Conservation (phyloP, 495 filamentous ascomycete genomes). For the Lophiostoma macrostomum region DNA sequence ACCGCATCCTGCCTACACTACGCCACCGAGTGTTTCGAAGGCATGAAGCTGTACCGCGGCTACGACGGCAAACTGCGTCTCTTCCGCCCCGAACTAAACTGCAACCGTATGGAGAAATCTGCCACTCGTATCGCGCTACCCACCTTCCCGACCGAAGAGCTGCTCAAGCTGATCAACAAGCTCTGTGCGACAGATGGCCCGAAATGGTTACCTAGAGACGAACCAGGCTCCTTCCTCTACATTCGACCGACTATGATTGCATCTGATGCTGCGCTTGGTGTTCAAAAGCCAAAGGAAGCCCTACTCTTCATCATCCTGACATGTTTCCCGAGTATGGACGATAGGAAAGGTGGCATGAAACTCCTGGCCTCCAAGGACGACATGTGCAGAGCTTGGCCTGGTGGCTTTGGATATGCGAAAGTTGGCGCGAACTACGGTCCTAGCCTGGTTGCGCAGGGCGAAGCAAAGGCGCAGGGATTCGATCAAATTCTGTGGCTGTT, state of each 20-base stretch:
- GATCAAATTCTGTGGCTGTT: constrained; percentile 94
- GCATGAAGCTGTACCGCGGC: constrained; percentile 82
- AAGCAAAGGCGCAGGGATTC: constrained; percentile 68
- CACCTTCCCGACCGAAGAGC: constrained; percentile 64
- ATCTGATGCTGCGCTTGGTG: constrained; percentile 71
- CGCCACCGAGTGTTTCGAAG: constrained; percentile 90
- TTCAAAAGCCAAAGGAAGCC: constrained; percentile 77
- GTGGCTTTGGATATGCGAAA: constrained; percentile 86
- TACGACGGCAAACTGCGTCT: constrained; percentile 77
- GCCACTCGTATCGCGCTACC: constrained; percentile 75
- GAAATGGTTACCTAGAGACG: constrained; percentile 74
- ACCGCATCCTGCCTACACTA: constrained; percentile 86
- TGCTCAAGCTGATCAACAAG: constrained; percentile 71
- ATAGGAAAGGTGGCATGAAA: constrained; percentile 53
- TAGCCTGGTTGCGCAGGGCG: constrained; percentile 66
- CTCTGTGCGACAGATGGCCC: constrained; percentile 65
- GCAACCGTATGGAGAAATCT: constrained; percentile 66
- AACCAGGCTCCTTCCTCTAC: constrained; percentile 70
- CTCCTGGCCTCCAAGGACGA: constrained; percentile 75
- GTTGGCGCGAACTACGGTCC: constrained; percentile 92
- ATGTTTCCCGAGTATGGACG: constrained; percentile 59
- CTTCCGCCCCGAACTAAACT: constrained; percentile 80
- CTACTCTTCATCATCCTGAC: constrained; percentile 77
- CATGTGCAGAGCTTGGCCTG: constrained; percentile 85
- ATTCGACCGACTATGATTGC: constrained; percentile 82